These are phyloP conservation scores for Zancudomyces culisetae DNA, from an alignment of 371 early-diverging fungal species.

Conservation along the genomic window DNA sequence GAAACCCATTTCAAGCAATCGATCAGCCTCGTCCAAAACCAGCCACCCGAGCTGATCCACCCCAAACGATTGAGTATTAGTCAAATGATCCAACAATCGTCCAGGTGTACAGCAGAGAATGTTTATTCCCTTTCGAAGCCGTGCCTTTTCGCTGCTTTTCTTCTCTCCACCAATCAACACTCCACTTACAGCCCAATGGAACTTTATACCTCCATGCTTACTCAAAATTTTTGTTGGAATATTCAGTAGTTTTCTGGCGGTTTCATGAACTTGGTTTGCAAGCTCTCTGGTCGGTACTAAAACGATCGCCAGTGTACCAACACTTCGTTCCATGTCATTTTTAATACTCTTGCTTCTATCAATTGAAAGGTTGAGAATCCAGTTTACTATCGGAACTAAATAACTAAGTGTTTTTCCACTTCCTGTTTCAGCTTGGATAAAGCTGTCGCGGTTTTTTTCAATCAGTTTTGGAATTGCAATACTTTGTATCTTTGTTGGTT, in stretches of 20 bases:
- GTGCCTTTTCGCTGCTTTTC: constrained; percentile 77
- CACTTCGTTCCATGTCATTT: too few species aligned
- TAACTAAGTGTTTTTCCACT: constrained; percentile 97
- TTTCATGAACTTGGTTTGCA: constrained; percentile 81
- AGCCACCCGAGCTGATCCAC: constrained; percentile 63
- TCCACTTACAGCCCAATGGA: constrained; percentile 89
- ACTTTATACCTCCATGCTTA: constrained; percentile 10
- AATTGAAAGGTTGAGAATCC: constrained; percentile 20
- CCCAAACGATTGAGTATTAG: constrained; percentile 61
- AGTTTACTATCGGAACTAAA: constrained; percentile 81
- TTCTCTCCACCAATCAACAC: constrained; percentile 82
- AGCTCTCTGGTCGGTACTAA: constrained; percentile 96
- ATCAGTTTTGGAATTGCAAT: constrained; percentile 64
- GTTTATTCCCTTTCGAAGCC: constrained; percentile 79
- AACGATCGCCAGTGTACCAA: constrained; percentile 25
- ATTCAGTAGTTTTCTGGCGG: constrained; percentile 44
- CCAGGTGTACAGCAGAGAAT: constrained; percentile 96
- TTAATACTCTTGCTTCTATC: too few species aligned
- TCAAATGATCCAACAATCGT: constrained; percentile 86
- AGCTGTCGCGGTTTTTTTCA: constrained; percentile 46
- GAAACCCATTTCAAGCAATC: constrained; percentile 90
- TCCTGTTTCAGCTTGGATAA: constrained; percentile 92
- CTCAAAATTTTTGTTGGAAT: constrained; percentile 17
- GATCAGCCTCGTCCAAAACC: constrained; percentile 97
- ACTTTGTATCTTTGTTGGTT: constrained; percentile 90